Evolutionary conservation across 2,329 filamentous ascomycete species (phyloP).

Genomic region (Ascochyta rabiei): DNA sequence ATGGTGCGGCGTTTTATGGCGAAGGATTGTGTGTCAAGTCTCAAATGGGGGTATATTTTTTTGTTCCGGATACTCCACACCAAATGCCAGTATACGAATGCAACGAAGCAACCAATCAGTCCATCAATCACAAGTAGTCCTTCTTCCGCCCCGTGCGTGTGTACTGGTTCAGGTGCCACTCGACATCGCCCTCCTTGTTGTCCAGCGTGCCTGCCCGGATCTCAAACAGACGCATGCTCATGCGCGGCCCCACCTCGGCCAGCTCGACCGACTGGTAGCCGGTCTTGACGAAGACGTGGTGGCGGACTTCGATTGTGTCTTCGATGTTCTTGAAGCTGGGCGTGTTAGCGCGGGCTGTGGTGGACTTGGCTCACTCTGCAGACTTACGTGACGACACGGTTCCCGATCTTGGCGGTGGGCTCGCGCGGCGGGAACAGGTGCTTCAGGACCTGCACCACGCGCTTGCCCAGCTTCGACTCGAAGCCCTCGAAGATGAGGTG

Average conservation of each 20-base stretch:
- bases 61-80: not conserved
- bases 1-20: conserved; percentile 3
- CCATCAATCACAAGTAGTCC: conserved; percentile 77
- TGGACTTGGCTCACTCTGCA: not conserved
- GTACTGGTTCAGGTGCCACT: conserved; percentile 96
- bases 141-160: conserved; percentile 94
- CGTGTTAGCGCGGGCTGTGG: not conserved
- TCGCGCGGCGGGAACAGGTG: conserved; percentile 93
- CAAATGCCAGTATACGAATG: not conserved
- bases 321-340: conserved; percentile 76
- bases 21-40: not conserved
- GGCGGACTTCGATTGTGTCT: conserved; percentile 83
- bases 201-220: conserved; percentile 90
- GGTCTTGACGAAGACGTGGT: conserved; percentile 93
- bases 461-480: conserved; percentile 75
- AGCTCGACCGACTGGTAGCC: conserved; percentile 77
- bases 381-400: conserved; percentile 74
- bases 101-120: not conserved
- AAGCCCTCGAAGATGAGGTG: conserved; percentile 97
- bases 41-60: conserved; percentile 6
- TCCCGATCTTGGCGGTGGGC: conserved; percentile 77
- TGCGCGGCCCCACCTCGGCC: conserved; percentile 68
- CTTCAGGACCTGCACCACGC: conserved; percentile 89
- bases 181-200: conserved; percentile 92
- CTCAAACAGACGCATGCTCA: conserved; percentile 97